phyloP scores from a whole-genome alignment of 768 basidiomycete species.

The Amylocystis lapponica region DNA sequence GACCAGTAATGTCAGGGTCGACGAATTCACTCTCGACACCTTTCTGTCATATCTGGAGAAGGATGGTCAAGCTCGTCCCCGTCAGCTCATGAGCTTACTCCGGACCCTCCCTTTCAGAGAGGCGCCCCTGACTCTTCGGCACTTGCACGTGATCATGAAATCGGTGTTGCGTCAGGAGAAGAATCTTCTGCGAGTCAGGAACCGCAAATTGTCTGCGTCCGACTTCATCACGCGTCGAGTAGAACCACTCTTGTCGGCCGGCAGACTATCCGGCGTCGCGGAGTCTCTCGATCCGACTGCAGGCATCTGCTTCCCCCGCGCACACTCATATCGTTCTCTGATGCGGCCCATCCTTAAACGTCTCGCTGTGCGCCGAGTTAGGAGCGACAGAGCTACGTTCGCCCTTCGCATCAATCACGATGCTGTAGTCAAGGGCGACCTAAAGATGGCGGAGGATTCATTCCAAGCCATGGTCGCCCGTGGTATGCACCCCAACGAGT shows the following conservation, averaged over 20 bases:
- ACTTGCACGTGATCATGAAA: slow-evolving; percentile 52
- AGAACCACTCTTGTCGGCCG: not conserved
- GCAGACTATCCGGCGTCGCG: not conserved
- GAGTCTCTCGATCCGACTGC: slow-evolving; percentile 43
- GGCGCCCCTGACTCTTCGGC: slow-evolving; percentile 46
- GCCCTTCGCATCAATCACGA: slow-evolving; percentile 62
- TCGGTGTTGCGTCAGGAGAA: slow-evolving; percentile 48
- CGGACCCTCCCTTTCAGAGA: slow-evolving; percentile 36
- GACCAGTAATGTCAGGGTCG: slow-evolving; percentile 41
- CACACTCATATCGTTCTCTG: slow-evolving; percentile 25
- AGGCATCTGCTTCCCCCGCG: slow-evolving; percentile 34
- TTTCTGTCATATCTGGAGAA: slow-evolving; percentile 48
- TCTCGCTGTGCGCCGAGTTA: slow-evolving; percentile 41
- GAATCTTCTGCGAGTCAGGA: slow-evolving; percentile 39
- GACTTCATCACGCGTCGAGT: slow-evolving; percentile 19
- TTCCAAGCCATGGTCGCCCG: slow-evolving; percentile 57
- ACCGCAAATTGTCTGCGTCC: slow-evolving; percentile 24
- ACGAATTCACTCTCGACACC: slow-evolving; percentile 49
- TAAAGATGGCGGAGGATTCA: slow-evolving; percentile 37
- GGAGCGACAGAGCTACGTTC: slow-evolving; percentile 51
- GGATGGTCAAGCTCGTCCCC: slow-evolving; percentile 37
- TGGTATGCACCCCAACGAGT: slow-evolving; percentile 65
- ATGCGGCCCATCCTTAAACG: slow-evolving; percentile 40
- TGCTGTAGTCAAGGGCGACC: slow-evolving; percentile 44
- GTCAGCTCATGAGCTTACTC: slow-evolving; percentile 42